These are phyloP conservation scores for Scheffersomyces insectosa DNA, from an alignment of 1,139 yeast genomes.

Conservation along the genomic window DNA sequence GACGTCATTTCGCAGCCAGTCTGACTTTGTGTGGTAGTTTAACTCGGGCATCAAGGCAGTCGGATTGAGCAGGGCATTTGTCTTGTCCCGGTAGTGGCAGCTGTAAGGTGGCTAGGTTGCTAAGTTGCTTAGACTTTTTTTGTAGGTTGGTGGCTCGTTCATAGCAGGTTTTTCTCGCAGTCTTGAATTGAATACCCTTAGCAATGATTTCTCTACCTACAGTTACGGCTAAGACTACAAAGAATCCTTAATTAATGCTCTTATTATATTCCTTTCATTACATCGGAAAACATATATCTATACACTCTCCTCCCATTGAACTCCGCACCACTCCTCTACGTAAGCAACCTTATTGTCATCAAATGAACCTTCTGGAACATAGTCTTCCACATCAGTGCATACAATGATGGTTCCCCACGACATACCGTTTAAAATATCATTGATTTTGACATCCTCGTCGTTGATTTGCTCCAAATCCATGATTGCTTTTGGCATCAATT, in stretches of 20 bases:
- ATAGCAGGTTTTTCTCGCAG: neutral
- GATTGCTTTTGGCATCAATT: slow-evolving; percentile 91
- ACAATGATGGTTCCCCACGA: slow-evolving; percentile 96
- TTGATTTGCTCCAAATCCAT: slow-evolving; percentile 65
- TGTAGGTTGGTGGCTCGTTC: too few species aligned
- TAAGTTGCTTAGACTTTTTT: too few species aligned
- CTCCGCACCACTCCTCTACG: slow-evolving; percentile 88
- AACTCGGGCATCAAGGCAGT: too few species aligned
- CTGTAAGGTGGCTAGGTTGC: too few species aligned
- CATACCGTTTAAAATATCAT: slow-evolving; percentile 71
- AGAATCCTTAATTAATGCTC: too few species aligned
- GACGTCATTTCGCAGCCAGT: too few species aligned
- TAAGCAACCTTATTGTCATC: slow-evolving; percentile 72
- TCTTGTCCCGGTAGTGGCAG: too few species aligned
- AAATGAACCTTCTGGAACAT: slow-evolving; percentile 55
- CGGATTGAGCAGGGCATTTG: too few species aligned
- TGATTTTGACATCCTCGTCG: slow-evolving; percentile 31
- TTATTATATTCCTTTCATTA: neutral
- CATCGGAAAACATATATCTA: slow-evolving; percentile 8
- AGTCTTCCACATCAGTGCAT: slow-evolving; percentile 77
- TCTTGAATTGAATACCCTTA: neutral
- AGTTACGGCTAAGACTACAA: neutral
- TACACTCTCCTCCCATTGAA: slow-evolving; percentile 84
- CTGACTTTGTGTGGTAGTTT: too few species aligned
- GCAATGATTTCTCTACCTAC: neutral